Conservation (phyloP, 192 early-diverging fungal genomes). For the Rhizophagus clarus region DNA sequence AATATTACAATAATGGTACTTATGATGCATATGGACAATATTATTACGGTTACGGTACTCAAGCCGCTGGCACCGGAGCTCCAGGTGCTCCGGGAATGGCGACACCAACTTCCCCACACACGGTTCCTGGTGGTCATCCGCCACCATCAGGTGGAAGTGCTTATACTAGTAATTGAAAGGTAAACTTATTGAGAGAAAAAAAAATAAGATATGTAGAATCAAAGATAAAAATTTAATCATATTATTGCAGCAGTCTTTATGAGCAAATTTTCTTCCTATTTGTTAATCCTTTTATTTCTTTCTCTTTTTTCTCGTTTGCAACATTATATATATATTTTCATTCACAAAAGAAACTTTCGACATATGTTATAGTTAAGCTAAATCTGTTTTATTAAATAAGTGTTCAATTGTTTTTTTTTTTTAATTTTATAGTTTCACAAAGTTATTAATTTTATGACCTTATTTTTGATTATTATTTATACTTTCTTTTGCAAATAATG, state of each 20-base stretch:
- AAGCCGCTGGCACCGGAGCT: constrained; percentile 17
- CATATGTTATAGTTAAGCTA: neutral
- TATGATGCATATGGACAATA: constrained; percentile 34
- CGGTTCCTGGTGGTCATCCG: constrained; percentile 1
- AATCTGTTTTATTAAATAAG: neutral
- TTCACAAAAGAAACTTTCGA: neutral
- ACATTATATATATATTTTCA: neutral
- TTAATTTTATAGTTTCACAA: neutral
- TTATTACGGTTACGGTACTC: constrained; percentile 16
- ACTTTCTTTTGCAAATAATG: neutral
- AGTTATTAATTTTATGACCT: constrained; percentile 1
- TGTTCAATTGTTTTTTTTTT: neutral
- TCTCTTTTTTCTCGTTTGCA: neutral
- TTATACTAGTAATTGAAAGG: neutral
- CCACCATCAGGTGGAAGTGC: constrained; percentile 1
- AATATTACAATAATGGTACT: constrained; percentile 28
- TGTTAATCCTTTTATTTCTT: neutral
- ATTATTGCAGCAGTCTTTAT: neutral
- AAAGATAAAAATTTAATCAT: neutral
- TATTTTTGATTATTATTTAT: neutral
- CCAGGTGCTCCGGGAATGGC: neutral
- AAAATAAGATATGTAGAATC: neutral
- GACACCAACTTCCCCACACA: neutral
- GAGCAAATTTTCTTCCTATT: neutral
- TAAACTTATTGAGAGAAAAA: neutral